These are phyloP conservation scores for Cladosporium sp. DNA, from an alignment of 2,329 filamentous ascomycete species.

Conservation along the genomic window DNA sequence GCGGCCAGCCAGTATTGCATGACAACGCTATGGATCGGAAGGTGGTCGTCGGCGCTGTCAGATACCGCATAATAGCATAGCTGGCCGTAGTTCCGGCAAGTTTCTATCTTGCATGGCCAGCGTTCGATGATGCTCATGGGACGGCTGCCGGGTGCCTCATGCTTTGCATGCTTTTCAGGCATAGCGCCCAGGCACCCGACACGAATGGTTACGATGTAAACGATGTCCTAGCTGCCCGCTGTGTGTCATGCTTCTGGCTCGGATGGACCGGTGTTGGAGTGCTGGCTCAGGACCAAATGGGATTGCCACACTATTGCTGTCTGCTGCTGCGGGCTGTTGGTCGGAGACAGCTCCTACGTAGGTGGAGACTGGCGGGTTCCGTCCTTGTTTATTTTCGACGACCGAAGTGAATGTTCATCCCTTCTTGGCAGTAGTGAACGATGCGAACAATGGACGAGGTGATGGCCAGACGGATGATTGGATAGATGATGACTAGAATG, in stretches of 20 bases:
- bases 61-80: constrained; percentile 2
- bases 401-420: too few relatives aligned
- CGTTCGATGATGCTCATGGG: constrained; percentile 1
- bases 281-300: too few relatives aligned
- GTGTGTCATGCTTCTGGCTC: not conserved
- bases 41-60: not conserved
- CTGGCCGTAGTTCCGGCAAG: constrained; percentile 5
- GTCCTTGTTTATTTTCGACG: too few relatives aligned
- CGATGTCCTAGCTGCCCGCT: not conserved
- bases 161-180: not conserved
- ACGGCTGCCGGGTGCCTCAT: not conserved
- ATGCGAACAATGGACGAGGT: too few relatives aligned
- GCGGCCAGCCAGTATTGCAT: constrained; percentile 7
- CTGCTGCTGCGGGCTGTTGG: not conserved
- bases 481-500: too few relatives aligned
- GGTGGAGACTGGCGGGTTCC: too few relatives aligned
- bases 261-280: not conserved
- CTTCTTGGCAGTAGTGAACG: too few relatives aligned
- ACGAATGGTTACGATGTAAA: not conserved
- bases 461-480: too few relatives aligned
- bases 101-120: not conserved
- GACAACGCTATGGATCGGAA: constrained; percentile 3
- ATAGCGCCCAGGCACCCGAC: not conserved
- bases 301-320: too few relatives aligned
- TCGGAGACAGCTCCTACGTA: not conserved